phyloP scores from a whole-genome alignment of 257 asterid genomes.

The Capsicum chinense region DNA sequence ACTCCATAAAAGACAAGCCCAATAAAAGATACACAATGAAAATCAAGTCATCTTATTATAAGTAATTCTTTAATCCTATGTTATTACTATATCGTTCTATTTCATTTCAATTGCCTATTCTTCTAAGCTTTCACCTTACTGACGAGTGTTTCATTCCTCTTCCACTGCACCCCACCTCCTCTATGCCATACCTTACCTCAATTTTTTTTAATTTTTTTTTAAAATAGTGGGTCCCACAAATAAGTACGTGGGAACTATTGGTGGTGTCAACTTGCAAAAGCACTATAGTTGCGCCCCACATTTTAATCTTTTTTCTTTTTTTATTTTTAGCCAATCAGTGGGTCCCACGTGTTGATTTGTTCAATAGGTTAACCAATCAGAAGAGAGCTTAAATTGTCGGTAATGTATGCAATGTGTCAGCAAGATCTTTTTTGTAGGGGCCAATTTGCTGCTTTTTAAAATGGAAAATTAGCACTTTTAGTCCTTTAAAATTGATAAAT shows the following conservation, averaged over 20 bases:
- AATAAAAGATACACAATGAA: no score
- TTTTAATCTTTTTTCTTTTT: not conserved
- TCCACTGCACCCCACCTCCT: no score
- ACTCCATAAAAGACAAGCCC: no score
- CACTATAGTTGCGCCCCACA: not conserved
- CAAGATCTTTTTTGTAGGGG: not conserved
- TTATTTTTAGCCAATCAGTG: not conserved
- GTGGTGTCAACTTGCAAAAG: slow-evolving; percentile 29
- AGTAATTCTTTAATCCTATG: no score
- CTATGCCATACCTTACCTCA: no score
- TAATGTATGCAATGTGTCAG: slow-evolving; percentile 6
- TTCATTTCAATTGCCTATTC: no score
- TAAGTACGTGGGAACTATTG: not conserved
- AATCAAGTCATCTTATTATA: no score
- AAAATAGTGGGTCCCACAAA: not conserved
- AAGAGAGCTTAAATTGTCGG: slow-evolving; percentile 13
- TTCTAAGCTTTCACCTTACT: no score
- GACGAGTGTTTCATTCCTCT: no score
- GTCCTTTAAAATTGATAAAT: not conserved
- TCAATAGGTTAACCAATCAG: not conserved
- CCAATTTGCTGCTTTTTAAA: not conserved
- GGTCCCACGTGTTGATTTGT: not conserved
- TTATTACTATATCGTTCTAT: no score
- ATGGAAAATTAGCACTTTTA: not conserved
- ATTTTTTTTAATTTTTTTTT: no score